phyloP scores from a whole-genome alignment of 257 asterid genomes.

The Nicotiana undulata region DNA sequence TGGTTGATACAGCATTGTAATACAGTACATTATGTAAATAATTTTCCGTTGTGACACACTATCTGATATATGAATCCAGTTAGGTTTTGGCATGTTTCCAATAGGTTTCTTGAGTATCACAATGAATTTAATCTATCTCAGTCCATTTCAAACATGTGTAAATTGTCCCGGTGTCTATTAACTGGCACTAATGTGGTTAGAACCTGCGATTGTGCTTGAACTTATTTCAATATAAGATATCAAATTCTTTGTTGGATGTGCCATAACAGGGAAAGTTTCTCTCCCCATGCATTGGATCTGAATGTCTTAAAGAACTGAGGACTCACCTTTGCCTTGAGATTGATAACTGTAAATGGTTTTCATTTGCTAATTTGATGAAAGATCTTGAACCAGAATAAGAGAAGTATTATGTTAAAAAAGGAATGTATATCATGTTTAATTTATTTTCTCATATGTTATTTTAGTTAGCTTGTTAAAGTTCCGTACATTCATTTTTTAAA shows the following conservation, averaged over 20 bases:
- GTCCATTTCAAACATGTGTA: no score
- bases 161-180: not conserved
- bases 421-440: not conserved
- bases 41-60: no score
- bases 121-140: no score
- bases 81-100: no score
- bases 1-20: no score
- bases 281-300: not conserved
- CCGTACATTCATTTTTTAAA: not conserved
- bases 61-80: no score
- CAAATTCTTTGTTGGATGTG: not conserved
- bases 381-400: not conserved
- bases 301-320: not conserved
- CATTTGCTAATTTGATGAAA: not conserved
- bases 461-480: not conserved
- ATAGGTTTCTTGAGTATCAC: no score
- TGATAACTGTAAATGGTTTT: not conserved
- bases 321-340: not conserved
- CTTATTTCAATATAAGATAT: not conserved
- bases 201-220: not conserved
- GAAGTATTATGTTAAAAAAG: not conserved
- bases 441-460: not conserved
- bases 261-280: not conserved
- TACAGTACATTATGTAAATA: no score
- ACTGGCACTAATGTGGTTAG: not conserved